Base-by-base conservation (phyloP, 768 basidiomycete genomes). In the Suillus variegatus region DNA sequence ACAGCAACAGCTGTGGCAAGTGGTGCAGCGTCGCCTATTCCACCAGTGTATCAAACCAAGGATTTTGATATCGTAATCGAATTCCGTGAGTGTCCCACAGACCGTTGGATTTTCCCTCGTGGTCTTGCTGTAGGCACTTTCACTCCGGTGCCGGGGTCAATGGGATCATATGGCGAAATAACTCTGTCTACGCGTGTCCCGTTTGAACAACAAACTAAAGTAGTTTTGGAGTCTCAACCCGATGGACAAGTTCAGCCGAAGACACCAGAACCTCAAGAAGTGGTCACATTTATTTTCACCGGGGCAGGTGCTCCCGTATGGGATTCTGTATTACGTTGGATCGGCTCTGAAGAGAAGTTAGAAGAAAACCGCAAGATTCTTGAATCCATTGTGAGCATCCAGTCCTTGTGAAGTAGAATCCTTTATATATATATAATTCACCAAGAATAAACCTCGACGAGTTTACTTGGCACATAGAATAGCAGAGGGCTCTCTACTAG, bases 61-160 rank as follows among this genome's bases (percentile, higher is more conserved):
- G 84, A 85, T n/a, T 91, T 88, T 70, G 92, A 93, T 72, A 72
- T 94, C 1, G 85, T 93, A 28, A 71, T 94, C 61, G 90, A 91
- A 70, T 93, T 91, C 68, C 77, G 82, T 60, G 92, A 93, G 70
- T 76, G 78, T 6, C 80, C 85, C 3, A 78, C 79, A 51, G 89
- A 91, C 56, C 84, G 87, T n/a, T 89, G 86, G 85, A 69, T 90
- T 7, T 79, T 93, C 62, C 91, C 92, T 61, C 85, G 89, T 40
- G 86, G 85, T 25, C 79, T 82, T 6, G 82, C 82, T 9, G 75
- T 82, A 38, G 86, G 81, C 66, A 84, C 89, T 67, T 79, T 82
- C 65, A 67, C 65, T 25, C 56, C 77, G 47, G 4, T 65, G 9
- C 63, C 68, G 3, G 61, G 65, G 8, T 57, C 66, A 64, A 28